Evolutionary conservation across 768 basidiomycete species (phyloP), one percentile per base, ranked within the genome.

Genomic region (Calocera viscosa): DNA sequence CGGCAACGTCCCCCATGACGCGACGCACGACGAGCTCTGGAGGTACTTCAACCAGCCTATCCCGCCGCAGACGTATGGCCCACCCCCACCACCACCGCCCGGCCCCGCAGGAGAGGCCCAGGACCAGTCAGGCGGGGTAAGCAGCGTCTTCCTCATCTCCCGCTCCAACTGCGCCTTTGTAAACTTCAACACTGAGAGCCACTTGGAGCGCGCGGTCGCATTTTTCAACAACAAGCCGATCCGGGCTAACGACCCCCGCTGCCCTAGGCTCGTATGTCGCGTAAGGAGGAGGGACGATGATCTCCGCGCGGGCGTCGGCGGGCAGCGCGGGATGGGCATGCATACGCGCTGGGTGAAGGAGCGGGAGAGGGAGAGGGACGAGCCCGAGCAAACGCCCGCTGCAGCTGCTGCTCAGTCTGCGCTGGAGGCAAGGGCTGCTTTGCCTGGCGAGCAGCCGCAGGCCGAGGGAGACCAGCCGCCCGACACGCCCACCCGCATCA

Each of bases 151-250:
- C 77, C 84, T 93, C 65, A 98, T 98, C 71, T 83, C 88, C n/a
- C 85, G 91, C n/a, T 94, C 93, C 1, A 91, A 86, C 72, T 97
- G 94, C 76, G 91, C 91, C 2, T 97, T 98, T 73, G 83, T 95
- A 75, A 97, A 98, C 75, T 95, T 88, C 72, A 82, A 84, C 60
- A 82, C 81, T 0, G 83, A 88, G 71, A 76, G 73, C 3, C 79
- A 86, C 67, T 77, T 97, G 24, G 78, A 82, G 10, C 77, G 77
- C 2, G 92, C 91, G 2, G 90, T 94, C 67, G 72, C 74, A 1
- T 82, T 79, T 60, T 93, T 90, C 76, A 88, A 91, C 74, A 90
- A 90, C 12, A 75, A 78, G 60, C 79, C 83, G 0, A 75, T 97
- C 32, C 85, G 93, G 24, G 81, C 87, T 0, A 75, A 78, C 69